Conservation (phyloP, 495 filamentous ascomycete species). For the Lasiosphaeria ovina region DNA sequence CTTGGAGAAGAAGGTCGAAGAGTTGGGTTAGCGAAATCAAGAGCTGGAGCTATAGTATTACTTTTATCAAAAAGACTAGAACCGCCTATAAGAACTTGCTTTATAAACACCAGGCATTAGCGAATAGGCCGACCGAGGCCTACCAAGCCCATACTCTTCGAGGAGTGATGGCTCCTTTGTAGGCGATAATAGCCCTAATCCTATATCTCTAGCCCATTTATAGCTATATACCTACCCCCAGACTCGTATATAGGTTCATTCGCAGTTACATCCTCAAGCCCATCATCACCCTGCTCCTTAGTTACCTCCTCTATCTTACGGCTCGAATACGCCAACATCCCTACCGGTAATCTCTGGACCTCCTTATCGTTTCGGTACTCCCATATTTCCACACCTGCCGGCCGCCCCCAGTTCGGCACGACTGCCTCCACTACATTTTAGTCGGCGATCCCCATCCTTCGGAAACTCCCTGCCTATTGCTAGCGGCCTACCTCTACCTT, state of each 20-base stretch:
- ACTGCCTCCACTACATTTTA: conserved; percentile 45
- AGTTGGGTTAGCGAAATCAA: conserved; percentile 44
- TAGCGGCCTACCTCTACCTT: conserved; percentile 29
- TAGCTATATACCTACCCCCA: not conserved
- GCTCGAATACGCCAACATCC: conserved; percentile 21
- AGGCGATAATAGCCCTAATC: not conserved
- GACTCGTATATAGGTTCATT: not conserved
- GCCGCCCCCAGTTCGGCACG: conserved; percentile 35
- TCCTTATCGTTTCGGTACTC: conserved; percentile 29
- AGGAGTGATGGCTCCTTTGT: no score
- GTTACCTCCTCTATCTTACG: not conserved
- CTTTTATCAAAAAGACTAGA: conserved; percentile 53
- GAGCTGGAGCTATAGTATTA: conserved; percentile 50
- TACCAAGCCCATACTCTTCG: conserved; percentile 43
- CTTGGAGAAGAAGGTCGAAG: conserved; percentile 42
- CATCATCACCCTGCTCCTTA: not conserved
- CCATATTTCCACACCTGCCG: conserved; percentile 42
- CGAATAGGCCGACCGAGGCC: conserved; percentile 47
- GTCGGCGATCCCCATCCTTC: conserved; percentile 31
- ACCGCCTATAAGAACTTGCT: conserved; percentile 65
- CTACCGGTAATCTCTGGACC: conserved; percentile 35
- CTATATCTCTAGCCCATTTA: not conserved
- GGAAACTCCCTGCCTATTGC: conserved; percentile 25
- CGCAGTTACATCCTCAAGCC: not conserved
- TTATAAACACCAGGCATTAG: conserved; percentile 51